phyloP scores from a whole-genome alignment of 2,329 filamentous ascomycete species.

The Colletotrichum trifolii region DNA sequence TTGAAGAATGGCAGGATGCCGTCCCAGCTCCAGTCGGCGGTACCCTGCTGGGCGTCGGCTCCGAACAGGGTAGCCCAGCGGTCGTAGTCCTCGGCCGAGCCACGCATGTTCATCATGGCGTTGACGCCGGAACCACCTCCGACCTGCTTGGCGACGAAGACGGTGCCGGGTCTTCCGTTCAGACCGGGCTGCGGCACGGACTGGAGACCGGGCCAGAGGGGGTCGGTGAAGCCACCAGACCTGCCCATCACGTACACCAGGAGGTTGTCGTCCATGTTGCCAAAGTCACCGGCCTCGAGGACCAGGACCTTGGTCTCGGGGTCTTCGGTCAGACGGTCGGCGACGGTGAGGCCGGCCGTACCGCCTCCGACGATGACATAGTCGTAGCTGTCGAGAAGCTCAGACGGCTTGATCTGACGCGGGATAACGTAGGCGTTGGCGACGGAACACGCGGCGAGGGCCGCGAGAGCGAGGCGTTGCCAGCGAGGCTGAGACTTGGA shows the following conservation, averaged over 20 bases:
- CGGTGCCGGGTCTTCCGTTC: constrained; percentile 18
- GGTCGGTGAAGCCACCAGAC: not conserved
- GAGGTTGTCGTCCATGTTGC: constrained; percentile 24
- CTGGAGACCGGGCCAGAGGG: constrained; percentile 10
- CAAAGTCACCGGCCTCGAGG: constrained; percentile 32
- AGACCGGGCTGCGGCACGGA: constrained; percentile 27
- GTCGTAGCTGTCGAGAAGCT: constrained; percentile 39
- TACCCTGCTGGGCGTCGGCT: constrained; percentile 44
- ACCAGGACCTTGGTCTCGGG: constrained; percentile 25
- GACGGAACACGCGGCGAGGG: constrained; percentile 14
- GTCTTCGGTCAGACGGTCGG: constrained; percentile 43
- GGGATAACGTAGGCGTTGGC: constrained; percentile 21
- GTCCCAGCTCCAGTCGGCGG: constrained; percentile 48
- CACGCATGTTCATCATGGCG: constrained; percentile 37
- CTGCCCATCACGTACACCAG: not conserved
- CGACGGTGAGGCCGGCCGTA: constrained; percentile 47
- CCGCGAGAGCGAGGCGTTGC: not conserved
- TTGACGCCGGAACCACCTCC: constrained; percentile 36
- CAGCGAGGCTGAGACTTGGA: constrained; percentile 24
- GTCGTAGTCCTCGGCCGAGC: constrained; percentile 36
- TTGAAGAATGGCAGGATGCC: constrained; percentile 56
- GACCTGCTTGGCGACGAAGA: constrained; percentile 27
- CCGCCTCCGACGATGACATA: constrained; percentile 47
- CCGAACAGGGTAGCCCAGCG: constrained; percentile 50
- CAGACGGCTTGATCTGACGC: constrained; percentile 21